Percentiles rank a stretch among this genome's conserved stretches.
Conservation (phyloP, 306 rosid genomes). For the Ceratonia siliqua region DNA sequence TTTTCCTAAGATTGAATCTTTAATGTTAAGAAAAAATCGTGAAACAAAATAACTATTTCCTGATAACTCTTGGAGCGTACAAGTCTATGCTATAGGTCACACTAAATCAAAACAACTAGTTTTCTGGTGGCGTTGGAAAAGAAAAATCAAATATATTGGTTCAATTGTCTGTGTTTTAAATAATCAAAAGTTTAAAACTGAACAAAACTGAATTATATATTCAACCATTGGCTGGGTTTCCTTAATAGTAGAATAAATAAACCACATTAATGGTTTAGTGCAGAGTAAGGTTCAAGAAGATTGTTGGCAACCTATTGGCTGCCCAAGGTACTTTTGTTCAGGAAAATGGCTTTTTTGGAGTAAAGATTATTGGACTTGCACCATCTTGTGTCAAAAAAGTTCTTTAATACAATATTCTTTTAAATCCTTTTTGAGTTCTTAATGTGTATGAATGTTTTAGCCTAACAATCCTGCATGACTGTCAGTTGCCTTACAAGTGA, state of each 20-base stretch:
- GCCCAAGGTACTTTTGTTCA: background rate
- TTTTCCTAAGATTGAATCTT: background rate
- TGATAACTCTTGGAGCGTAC: background rate
- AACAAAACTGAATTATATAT: background rate
- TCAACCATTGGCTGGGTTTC: background rate
- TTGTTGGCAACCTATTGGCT: slow-evolving; percentile 9
- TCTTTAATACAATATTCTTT: background rate
- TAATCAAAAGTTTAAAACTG: background rate
- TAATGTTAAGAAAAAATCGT: background rate
- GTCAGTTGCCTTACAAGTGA: background rate
- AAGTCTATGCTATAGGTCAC: slow-evolving; percentile 7
- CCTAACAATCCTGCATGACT: background rate
- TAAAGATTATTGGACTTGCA: background rate
- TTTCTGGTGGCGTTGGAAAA: background rate
- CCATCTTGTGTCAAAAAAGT: background rate
- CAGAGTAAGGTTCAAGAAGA: slow-evolving; percentile 14
- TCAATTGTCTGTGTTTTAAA: background rate
- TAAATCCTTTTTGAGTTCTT: background rate
- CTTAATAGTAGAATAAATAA: background rate
- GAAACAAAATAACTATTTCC: background rate
- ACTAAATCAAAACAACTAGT: background rate
- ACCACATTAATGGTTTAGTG: background rate
- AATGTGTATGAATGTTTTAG: background rate
- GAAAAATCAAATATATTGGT: background rate
- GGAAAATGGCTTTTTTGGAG: background rate